Base-by-base conservation (phyloP, 331 rosid species). In the Rhamnella rubrinervis region DNA sequence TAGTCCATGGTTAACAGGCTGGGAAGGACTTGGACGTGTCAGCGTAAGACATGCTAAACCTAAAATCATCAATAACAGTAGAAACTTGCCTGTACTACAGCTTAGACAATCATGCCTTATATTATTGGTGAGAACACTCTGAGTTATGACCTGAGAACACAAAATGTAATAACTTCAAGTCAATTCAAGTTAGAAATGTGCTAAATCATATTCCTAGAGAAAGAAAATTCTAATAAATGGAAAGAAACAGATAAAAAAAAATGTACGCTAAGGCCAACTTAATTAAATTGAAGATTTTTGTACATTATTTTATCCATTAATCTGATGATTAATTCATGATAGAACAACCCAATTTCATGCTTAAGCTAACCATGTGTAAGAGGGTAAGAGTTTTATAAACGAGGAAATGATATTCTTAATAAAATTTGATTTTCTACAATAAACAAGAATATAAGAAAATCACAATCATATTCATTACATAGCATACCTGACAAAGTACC, bases 61-160 rank as follows among this genome's bases (percentile, higher is more conserved):
- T 67, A 87, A 85, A n/a, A 86, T 73, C 89, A 95, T 69, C 61
- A 95, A 65, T 64, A 91, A 77, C 35, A 76, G 18, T 49, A 95
- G 85, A 84, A 91, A 83, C 83, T 91, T 95, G 62, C 97, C 97
- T 1, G 87, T 89, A 77, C 97, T 85, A 74, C 96, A 95, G 75
- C 96, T 83, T 72, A 71, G 25, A 63, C 86, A 87, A 57, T 83
- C 79, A 39, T 81, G 89, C 86, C 74, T 95, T 65, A 78, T 40
- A 61, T 85, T 87, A 67, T 93, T 76, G 25, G 80, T 78, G 74
- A 81, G 81, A 72, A 91, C 74, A 73, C 73, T 83, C 83, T 89
- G 99, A 63, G 86, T 75, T 74, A 91, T 72, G 74, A 82, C 92
- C 99, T 95, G 89, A 40, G 63, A 80, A 83, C 79, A 56, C 37